Evolutionary conservation across 1,139 yeast genomes (phyloP).

Genomic region (Suhomyces kunorum): DNA sequence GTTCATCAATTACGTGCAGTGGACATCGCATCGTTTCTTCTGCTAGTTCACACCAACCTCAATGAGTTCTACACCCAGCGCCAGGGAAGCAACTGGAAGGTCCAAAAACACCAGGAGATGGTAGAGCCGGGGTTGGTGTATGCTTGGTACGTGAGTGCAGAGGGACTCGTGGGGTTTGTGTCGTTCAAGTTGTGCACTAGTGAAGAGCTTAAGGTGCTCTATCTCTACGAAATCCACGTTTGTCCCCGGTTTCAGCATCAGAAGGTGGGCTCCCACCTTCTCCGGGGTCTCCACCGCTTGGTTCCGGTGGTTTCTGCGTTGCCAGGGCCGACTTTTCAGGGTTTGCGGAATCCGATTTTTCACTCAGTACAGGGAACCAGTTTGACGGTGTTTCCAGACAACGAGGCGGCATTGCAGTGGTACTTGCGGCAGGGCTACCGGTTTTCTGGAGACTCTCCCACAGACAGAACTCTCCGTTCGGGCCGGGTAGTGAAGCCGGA

Average conservation of each 20-base stretch:
- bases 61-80: constrained; percentile 30
- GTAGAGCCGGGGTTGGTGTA: constrained; percentile 45
- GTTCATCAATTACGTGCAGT: constrained; percentile 16
- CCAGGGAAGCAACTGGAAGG: constrained; percentile 47
- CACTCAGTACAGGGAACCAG: constrained; percentile 32
- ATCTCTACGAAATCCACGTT: constrained; percentile 58
- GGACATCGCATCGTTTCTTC: constrained; percentile 21
- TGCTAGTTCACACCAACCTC: constrained; percentile 33
- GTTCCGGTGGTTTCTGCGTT: no score
- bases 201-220: constrained; percentile 38
- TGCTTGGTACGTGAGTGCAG: constrained; percentile 27
- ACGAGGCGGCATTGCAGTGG: constrained; percentile 44
- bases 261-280: constrained; percentile 37
- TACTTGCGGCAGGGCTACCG: constrained; percentile 43
- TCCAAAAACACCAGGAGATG: constrained; percentile 48
- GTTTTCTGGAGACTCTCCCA: constrained; percentile 44
- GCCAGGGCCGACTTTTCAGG: constrained; percentile 19
- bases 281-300: constrained; percentile 32
- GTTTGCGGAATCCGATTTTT: constrained; percentile 6
- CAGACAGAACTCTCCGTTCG: constrained; percentile 38
- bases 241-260: constrained; percentile 28
- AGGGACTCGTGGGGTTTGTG: constrained; percentile 35
- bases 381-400: constrained; percentile 55
- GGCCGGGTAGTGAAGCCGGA: constrained; percentile 45
- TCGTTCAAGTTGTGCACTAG: constrained; percentile 43